A percentile compares a stretch with the other conserved stretches of the same genome.
Conservation (phyloP, 768 basidiomycete species). For the Xerocomus potaroensis region DNA sequence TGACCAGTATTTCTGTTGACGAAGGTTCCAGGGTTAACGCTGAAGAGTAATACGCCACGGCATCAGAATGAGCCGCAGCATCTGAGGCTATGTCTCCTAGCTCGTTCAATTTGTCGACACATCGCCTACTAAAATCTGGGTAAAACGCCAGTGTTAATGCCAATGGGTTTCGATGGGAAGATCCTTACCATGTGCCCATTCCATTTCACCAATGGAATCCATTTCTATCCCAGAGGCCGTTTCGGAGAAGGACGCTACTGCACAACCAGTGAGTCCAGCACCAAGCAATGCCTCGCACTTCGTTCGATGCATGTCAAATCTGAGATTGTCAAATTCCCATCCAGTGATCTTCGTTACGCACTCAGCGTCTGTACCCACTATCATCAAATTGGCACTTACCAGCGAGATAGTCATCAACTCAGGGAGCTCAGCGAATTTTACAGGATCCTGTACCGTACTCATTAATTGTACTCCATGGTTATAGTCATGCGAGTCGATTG, state of each 20-base stretch:
- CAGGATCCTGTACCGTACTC: conserved; percentile 1
- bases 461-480: conserved; percentile 5
- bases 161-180: neutral
- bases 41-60: conserved; percentile 8
- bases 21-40: conserved; percentile 4
- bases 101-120: conserved; percentile 6
- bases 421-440: neutral
- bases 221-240: neutral
- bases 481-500: conserved; percentile 9
- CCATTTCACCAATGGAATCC: neutral
- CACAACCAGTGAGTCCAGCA: neutral
- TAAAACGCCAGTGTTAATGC: neutral
- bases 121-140: conserved; percentile 10
- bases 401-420: conserved; percentile 15
- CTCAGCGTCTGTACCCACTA: neutral
- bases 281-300: conserved; percentile 9
- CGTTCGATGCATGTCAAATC: conserved; percentile 2
- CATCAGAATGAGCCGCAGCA: conserved; percentile 5
- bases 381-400: conserved; percentile 2
- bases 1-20: neutral
- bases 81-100: conserved; percentile 4
- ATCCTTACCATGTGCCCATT: conserved; percentile 7
- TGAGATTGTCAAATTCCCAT: conserved; percentile 10
- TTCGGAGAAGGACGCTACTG: conserved; percentile 6
- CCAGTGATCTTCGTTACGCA: conserved; percentile 9